Base-by-base conservation (phyloP, 225 moss, liverwort and hornwort species). In the Ulota crispa region DNA sequence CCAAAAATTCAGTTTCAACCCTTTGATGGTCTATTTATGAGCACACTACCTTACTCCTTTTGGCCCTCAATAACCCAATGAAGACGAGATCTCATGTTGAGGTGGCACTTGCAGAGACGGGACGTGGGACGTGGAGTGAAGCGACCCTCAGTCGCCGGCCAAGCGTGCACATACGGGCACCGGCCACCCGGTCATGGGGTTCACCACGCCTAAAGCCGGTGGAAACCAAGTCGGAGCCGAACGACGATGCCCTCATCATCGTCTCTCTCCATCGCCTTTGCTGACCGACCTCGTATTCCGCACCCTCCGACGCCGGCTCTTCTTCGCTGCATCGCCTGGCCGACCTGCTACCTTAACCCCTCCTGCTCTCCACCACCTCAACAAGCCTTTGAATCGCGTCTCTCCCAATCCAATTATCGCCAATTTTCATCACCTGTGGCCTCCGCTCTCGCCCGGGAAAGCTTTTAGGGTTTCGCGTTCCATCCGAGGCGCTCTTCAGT, bases 401-500 rank as follows among this genome's bases (percentile, higher is more conserved):
- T 26, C 15, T 63, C 1, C 14, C 41, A 26, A 75, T 39, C 74
- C 78, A 64, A 70, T 70, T 78, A 1, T 10, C 64, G 47, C 3
- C 2, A 64, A 74, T 74, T 78, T 37, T 64, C 81, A 41, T 77
- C 47, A 1, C 47, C 47, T 77, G 31, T 15, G 20, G 23, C 77
- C 41, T 32, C 45, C 55, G 11, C 31, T 30, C 64, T 5, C 32
- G 37, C 47, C 54, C 54, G 3, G 13, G 2, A 9, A 9, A 31
- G 6, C 13, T 7, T 77, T 78, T 78, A 87, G 87, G 87, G 84
- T 84, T 87, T 81, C 64, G 28, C 39, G 60, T 32, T 26, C 47
- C 45, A 39, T 55, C 30, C 16, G 65, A 56, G 65, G 64, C 70
- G 67, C 39, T 57, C 76, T 76, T 70, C 64, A 14, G 61, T 57